Evolutionary conservation across 2,329 filamentous ascomycete genomes (phyloP).

Genomic region (Septoria linicola): DNA sequence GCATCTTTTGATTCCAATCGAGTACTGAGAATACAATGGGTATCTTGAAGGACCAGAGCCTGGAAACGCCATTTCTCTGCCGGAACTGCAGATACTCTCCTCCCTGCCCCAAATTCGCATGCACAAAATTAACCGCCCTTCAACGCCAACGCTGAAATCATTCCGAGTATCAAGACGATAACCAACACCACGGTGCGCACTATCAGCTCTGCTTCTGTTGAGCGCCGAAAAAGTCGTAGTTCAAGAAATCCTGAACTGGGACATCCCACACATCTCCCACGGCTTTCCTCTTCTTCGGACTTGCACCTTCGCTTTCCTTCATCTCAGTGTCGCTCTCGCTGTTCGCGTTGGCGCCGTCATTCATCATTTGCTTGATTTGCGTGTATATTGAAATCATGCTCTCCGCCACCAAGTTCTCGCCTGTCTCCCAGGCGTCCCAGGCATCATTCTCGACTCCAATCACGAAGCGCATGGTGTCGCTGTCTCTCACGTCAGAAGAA

Average conservation of each 20-base stretch:
- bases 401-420: conserved; percentile 19
- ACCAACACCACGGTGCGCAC: background rate
- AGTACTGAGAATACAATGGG: too few species aligned
- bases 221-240: background rate
- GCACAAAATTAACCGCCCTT: too few species aligned
- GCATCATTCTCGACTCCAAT: conserved; percentile 22
- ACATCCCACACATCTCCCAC: conserved; percentile 18
- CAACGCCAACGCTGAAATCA: too few species aligned
- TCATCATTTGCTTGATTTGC: conserved; percentile 26
- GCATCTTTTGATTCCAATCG: too few species aligned
- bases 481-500: conserved; percentile 45
- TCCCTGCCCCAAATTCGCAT: too few species aligned
- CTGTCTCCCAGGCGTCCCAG: conserved; percentile 21
- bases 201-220: background rate
- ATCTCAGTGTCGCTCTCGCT: conserved; percentile 6
- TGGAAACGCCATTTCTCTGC: too few species aligned
- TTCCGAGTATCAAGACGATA: too few species aligned
- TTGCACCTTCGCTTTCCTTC: conserved; percentile 6
- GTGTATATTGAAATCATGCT: conserved; percentile 27
- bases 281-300: conserved; percentile 26
- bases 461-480: conserved; percentile 24
- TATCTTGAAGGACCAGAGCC: too few species aligned
- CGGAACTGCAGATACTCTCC: too few species aligned
- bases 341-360: conserved; percentile 15
- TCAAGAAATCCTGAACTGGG: conserved; percentile 16